Base-by-base conservation (phyloP, 108 stramenopile species). In the Licmophora abbreviata region DNA sequence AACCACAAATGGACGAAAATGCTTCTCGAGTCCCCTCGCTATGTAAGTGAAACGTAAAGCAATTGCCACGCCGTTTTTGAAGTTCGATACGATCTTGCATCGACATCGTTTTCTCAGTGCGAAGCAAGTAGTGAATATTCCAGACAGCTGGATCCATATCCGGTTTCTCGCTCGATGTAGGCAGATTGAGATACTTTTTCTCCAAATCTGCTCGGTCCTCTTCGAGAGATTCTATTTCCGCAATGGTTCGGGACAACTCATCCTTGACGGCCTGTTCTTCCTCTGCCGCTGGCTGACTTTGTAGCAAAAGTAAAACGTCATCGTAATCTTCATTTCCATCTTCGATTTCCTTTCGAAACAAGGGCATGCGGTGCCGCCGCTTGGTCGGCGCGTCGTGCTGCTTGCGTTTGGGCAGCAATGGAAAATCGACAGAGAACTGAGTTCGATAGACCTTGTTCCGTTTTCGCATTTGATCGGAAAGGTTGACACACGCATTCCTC, bases 141-240 rank as follows among this genome's bases (percentile, higher is more conserved):
- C 63, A 75, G 9, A 18, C 25, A 37, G 22, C 30, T 44, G 21
- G 8, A 32, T 29, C 4, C 12, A 10, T 32, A 35, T 28, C 47
- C 11, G 22, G 22, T 15, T 34, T 59, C 44, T 18, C 15, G 21
- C 30, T 58, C 27, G 22, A 42, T 22, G 24, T 20, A 14, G 55
- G 27, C 41, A 62, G 29, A 9, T 42, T 25, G 24, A 34, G 12
- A 33, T 36, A 45, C 26, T 62, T 44, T 8, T 29, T 10, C 33
- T 66, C 58, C n/a, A 69, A 27, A 20, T 52, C 56, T 18, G 11
- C 27, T 31, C 55, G 50, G 42, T 81, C 79, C 12, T 54, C 47
- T 51, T 64, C 58, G 30, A 81, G 29, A 7, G 68, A 53, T 30
- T 59, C 51, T 32, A 81, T 59, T 59, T 81, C 79, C 25, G 46